A percentile compares a stretch with the other conserved stretches of the same genome.
phyloP scores from a whole-genome alignment of 2,329 filamentous ascomycete genomes.

The Purpureocillium takamizusanense region DNA sequence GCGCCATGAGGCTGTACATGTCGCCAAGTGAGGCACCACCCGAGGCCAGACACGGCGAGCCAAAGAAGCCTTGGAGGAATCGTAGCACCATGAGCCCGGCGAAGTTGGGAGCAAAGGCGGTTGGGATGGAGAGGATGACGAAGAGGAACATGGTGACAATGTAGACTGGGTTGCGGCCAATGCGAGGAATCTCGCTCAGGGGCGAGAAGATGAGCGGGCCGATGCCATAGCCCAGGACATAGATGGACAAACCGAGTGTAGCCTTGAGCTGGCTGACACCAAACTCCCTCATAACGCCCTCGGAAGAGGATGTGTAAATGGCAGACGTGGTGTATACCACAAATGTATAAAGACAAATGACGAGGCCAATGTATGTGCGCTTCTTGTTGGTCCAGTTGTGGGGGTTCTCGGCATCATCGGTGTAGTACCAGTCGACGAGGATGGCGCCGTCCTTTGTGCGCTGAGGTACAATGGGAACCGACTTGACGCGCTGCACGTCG shows the following conservation, averaged over 20 bases:
- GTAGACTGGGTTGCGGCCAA: slow-evolving; percentile 62
- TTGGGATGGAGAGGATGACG: slow-evolving; percentile 56
- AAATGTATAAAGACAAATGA: slow-evolving; percentile 50
- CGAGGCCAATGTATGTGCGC: slow-evolving; percentile 27
- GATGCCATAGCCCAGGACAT: slow-evolving; percentile 54
- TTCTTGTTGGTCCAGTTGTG: slow-evolving; percentile 42
- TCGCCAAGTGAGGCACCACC: slow-evolving; percentile 43
- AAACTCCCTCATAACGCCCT: slow-evolving; percentile 43
- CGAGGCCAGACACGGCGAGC: slow-evolving; percentile 55
- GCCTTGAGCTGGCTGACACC: slow-evolving; percentile 41
- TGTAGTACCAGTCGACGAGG: slow-evolving; percentile 45
- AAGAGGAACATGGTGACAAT: slow-evolving; percentile 60
- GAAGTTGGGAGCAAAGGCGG: slow-evolving; percentile 54
- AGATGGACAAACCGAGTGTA: slow-evolving; percentile 50
- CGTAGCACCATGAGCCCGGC: slow-evolving; percentile 54
- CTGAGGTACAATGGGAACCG: slow-evolving; percentile 37
- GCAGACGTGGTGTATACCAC: slow-evolving; percentile 44
- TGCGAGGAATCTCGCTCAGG: slow-evolving; percentile 54
- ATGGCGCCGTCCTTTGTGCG: slow-evolving; percentile 40
- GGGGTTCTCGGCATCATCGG: slow-evolving; percentile 45
- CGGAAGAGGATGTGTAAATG: slow-evolving; percentile 36
- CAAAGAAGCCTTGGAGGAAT: slow-evolving; percentile 59
- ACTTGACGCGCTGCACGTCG: slow-evolving; percentile 31
- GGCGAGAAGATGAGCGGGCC: slow-evolving; percentile 60
- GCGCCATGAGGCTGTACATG: slow-evolving; percentile 43